Percentiles rank a stretch among this genome's conserved stretches.
Conservation (phyloP, 1,139 yeast genomes). For the Torulaspora pretoriensis region DNA sequence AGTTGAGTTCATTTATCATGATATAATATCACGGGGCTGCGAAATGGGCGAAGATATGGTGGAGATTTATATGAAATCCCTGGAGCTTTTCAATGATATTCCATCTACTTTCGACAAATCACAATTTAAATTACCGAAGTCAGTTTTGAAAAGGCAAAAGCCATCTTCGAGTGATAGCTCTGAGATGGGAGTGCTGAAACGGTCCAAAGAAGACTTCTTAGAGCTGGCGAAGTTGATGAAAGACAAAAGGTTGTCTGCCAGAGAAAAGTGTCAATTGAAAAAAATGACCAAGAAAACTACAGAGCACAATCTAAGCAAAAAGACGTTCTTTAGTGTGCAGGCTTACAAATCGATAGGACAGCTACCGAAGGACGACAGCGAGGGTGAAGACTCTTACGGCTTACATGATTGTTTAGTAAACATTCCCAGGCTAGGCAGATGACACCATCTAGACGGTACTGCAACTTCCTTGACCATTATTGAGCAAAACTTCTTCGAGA, state of each 20-base stretch:
- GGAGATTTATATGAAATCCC: constrained; percentile 32
- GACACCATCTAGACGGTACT: not conserved
- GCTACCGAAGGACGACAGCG: constrained; percentile 4
- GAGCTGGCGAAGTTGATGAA: constrained; percentile 19
- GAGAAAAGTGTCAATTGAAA: constrained; percentile 20
- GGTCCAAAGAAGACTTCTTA: constrained; percentile 19
- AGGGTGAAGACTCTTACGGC: constrained; percentile 8
- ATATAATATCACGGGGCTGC: constrained; percentile 31
- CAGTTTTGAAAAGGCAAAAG: constrained; percentile 22
- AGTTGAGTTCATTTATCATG: constrained; percentile 28
- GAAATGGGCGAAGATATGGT: constrained; percentile 33
- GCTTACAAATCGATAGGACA: constrained; percentile 10
- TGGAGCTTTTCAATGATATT: constrained; percentile 32
- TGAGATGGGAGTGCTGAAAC: constrained; percentile 10
- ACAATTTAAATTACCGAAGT: constrained; percentile 27
- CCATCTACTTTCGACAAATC: constrained; percentile 24
- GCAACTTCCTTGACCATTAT: not conserved
- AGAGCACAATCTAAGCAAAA: constrained; percentile 24
- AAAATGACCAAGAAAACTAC: constrained; percentile 15
- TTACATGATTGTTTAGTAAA: constrained; percentile 16
- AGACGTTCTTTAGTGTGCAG: constrained; percentile 26
- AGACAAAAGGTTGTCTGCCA: constrained; percentile 21
- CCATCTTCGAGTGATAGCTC: constrained; percentile 11
- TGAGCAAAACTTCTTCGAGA: constrained; percentile 17
- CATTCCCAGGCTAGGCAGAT: constrained; percentile 12